phyloP scores from a whole-genome alignment of 495 filamentous ascomycete genomes.

The Mycothermus thermophilus region DNA sequence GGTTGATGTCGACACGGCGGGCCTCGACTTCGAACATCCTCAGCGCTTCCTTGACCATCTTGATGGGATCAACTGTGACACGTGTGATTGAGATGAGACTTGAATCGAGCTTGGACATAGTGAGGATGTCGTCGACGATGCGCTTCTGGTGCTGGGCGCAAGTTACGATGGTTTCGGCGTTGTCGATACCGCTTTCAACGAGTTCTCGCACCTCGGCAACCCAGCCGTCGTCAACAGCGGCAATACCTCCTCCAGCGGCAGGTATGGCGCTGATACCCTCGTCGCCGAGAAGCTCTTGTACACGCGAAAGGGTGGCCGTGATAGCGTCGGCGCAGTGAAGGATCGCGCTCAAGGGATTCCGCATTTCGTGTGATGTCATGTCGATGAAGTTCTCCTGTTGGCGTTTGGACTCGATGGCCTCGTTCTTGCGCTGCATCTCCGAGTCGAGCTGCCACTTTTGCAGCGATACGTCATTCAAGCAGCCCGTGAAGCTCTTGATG shows the following conservation, averaged over 20 bases:
- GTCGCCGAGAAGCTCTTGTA: conserved; percentile 17
- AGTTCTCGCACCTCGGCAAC: conserved; percentile 21
- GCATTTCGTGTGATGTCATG: conserved; percentile 65
- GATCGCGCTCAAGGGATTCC: conserved; percentile 61
- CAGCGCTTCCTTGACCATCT: conserved; percentile 45
- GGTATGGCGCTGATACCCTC: background rate
- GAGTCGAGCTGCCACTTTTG: conserved; percentile 26
- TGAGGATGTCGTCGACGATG: conserved; percentile 69
- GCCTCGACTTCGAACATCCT: conserved; percentile 64
- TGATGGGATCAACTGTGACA: conserved; percentile 48
- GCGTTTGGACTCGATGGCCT: conserved; percentile 30
- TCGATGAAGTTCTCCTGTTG: conserved; percentile 63
- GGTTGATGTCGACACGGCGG: conserved; percentile 47
- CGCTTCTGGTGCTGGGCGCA: conserved; percentile 68
- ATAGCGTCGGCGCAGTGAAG: conserved; percentile 52
- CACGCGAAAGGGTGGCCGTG: conserved; percentile 18
- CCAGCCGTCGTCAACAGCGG: conserved; percentile 1
- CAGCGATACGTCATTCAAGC: conserved; percentile 25
- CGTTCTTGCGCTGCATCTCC: conserved; percentile 27
- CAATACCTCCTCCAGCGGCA: no score
- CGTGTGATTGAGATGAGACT: conserved; percentile 56
- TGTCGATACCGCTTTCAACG: conserved; percentile 44
- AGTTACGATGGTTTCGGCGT: conserved; percentile 58
- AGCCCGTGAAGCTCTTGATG: conserved; percentile 24
- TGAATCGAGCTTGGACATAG: conserved; percentile 65